These are phyloP conservation scores for Fusarium praegraminearum DNA, from an alignment of 2,329 filamentous ascomycete species.

Conservation along the genomic window DNA sequence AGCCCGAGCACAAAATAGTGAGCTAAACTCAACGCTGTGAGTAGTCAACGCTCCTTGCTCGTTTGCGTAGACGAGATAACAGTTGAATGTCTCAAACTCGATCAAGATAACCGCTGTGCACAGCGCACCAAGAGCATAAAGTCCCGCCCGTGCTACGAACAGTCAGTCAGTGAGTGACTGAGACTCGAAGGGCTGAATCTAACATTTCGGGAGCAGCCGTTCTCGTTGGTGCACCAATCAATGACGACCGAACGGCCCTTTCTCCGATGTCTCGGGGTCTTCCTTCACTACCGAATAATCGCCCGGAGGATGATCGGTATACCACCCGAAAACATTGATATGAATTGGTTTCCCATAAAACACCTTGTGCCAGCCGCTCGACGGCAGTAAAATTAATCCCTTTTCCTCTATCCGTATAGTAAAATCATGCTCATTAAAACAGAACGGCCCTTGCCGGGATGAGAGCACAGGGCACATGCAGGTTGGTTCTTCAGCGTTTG, in stretches of 20 bases:
- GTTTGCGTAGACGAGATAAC: background rate
- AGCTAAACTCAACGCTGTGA: slow-evolving; percentile 26
- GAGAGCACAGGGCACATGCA: slow-evolving; percentile 29
- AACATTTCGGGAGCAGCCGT: slow-evolving; percentile 14
- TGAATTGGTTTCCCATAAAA: background rate
- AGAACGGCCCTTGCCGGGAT: slow-evolving; percentile 1
- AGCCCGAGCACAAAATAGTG: slow-evolving; percentile 11
- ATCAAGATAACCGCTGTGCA: slow-evolving; percentile 12
- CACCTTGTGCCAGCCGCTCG: slow-evolving; percentile 23
- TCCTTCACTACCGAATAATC: slow-evolving; percentile 18
- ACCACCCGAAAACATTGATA: slow-evolving; percentile 6
- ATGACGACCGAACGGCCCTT: background rate
- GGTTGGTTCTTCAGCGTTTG: slow-evolving; percentile 26
- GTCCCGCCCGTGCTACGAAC: background rate
- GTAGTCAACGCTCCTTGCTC: slow-evolving; percentile 32
- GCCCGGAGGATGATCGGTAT: slow-evolving; percentile 6
- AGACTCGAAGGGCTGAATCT: background rate
- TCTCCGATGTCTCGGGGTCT: slow-evolving; percentile 10
- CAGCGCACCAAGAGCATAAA: slow-evolving; percentile 17
- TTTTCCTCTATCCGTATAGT: background rate
- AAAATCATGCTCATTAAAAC: slow-evolving; percentile 7
- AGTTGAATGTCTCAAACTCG: background rate
- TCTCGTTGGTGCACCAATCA: slow-evolving; percentile 16
- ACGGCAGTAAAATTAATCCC: background rate
- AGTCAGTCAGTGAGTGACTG: background rate